Percentiles rank a stretch among this genome's conserved stretches.
These are phyloP conservation scores for Antrodiella citrinella DNA, from an alignment of 768 basidiomycete species.

Conservation along the genomic window DNA sequence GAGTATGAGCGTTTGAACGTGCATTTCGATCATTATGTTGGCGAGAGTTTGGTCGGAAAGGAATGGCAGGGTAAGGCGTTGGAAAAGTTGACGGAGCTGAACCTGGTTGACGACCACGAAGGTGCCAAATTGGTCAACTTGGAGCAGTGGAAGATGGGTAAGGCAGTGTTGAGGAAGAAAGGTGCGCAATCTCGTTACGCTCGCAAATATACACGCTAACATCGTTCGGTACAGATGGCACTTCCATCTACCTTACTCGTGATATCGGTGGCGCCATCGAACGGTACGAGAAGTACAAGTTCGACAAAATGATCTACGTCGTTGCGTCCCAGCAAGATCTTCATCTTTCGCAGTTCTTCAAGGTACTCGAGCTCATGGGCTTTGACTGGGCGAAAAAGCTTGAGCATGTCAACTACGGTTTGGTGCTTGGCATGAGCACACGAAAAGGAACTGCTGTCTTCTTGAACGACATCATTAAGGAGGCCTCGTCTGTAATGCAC, in stretches of 20 bases:
- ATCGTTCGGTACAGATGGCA: constrained; percentile 84
- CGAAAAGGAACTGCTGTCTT: constrained; percentile 92
- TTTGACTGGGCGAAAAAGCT: constrained; percentile 80
- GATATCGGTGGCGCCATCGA: constrained; percentile 93
- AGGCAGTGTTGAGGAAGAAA: constrained; percentile 82
- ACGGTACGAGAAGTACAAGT: constrained; percentile 86
- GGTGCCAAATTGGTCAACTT: constrained; percentile 85
- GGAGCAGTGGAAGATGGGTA: constrained; percentile 86
- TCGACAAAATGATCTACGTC: constrained; percentile 91
- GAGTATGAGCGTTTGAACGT: constrained; percentile 89
- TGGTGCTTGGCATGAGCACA: constrained; percentile 94
- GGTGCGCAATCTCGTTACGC: too few relatives aligned
- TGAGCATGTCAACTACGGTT: constrained; percentile 84
- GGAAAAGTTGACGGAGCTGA: constrained; percentile 56
- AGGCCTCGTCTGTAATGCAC: constrained; percentile 86
- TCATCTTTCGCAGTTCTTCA: constrained; percentile 89
- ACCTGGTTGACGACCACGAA: constrained; percentile 67
- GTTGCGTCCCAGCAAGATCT: constrained; percentile 82
- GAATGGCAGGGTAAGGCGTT: constrained; percentile 70
- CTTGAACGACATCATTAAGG: constrained; percentile 86
- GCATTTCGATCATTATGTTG: constrained; percentile 85
- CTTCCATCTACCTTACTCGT: constrained; percentile 89
- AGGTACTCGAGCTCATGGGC: constrained; percentile 83
- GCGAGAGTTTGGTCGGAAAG: constrained; percentile 77
- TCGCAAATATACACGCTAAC: too few relatives aligned